Conservation (phyloP, 345 rosid species). For the Laguncularia racemosa region DNA sequence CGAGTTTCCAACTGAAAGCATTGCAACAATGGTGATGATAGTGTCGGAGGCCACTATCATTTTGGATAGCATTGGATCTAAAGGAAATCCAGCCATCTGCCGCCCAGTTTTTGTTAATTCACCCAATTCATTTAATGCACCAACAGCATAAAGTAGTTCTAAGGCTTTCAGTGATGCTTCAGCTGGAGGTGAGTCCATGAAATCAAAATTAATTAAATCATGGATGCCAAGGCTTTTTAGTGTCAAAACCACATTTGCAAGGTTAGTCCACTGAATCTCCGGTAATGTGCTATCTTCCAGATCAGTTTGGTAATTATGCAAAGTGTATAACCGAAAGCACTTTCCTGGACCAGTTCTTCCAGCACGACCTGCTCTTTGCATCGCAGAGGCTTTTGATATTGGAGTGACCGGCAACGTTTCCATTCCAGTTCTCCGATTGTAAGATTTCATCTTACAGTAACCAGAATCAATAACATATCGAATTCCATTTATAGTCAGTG, state of each 20-base stretch:
- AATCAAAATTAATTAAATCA: conserved; percentile 84
- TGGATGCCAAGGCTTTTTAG: conserved; percentile 97
- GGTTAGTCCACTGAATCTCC: conserved; percentile 91
- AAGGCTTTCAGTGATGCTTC: conserved; percentile 87
- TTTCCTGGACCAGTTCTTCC: conserved; percentile 97
- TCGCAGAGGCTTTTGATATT: conserved; percentile 89
- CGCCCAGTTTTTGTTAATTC: conserved; percentile 92
- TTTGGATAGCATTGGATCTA: conserved; percentile 88
- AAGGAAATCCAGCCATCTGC: conserved; percentile 94
- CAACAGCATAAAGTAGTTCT: conserved; percentile 75
- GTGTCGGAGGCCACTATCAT: conserved; percentile 94
- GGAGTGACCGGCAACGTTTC: conserved; percentile 87
- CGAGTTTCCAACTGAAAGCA: conserved; percentile 94
- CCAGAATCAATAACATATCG: conserved; percentile 94
- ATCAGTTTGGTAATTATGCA: conserved; percentile 70
- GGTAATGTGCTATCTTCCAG: conserved; percentile 89
- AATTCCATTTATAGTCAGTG: conserved; percentile 89
- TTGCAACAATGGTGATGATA: conserved; percentile 74
- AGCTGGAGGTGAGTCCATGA: conserved; percentile 98
- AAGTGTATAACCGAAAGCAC: conserved; percentile 83
- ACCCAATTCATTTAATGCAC: conserved; percentile 86
- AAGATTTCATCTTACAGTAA: conserved; percentile 89
- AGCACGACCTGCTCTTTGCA: conserved; percentile 92
- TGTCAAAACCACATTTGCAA: conserved; percentile 86
- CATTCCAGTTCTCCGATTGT: conserved; percentile 98